Evolutionary conservation across 2,329 filamentous ascomycete species (phyloP).

Genomic region (Calonectria fujianensis): DNA sequence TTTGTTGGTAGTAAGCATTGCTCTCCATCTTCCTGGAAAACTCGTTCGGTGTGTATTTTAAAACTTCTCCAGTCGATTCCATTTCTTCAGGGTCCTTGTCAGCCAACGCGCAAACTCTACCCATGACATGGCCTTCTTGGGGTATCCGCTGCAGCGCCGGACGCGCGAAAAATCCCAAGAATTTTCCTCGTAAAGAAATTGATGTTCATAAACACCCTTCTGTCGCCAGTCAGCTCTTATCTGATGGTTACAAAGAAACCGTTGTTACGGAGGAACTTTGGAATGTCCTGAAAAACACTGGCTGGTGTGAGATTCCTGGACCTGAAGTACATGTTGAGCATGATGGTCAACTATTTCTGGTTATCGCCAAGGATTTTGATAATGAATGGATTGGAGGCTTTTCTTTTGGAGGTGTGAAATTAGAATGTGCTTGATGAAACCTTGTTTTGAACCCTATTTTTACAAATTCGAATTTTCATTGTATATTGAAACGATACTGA

Average conservation of each 20-base stretch:
- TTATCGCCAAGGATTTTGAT: neutral
- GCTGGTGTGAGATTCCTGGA: neutral
- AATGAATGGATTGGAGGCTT: neutral
- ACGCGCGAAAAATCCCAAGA: neutral
- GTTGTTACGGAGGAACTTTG: neutral
- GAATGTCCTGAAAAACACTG: neutral
- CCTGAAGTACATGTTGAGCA: neutral
- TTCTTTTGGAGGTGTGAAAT: neutral
- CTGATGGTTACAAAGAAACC: neutral
- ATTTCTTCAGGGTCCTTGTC: neutral
- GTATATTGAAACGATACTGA: no score
- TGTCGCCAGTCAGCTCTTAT: neutral
- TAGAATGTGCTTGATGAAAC: neutral
- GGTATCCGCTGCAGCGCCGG: neutral
- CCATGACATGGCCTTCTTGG: neutral
- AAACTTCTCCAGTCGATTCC: neutral
- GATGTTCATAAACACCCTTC: neutral
- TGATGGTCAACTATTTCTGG: neutral
- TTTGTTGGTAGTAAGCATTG: neutral
- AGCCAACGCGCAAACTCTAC: neutral
- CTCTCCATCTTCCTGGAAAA: neutral
- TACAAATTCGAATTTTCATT: neutral
- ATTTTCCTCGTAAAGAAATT: neutral
- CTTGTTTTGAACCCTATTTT: accelerated
- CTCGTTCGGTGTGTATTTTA: neutral